Conservation (phyloP, 2,329 filamentous ascomycete genomes). For the Graphium sp. region DNA sequence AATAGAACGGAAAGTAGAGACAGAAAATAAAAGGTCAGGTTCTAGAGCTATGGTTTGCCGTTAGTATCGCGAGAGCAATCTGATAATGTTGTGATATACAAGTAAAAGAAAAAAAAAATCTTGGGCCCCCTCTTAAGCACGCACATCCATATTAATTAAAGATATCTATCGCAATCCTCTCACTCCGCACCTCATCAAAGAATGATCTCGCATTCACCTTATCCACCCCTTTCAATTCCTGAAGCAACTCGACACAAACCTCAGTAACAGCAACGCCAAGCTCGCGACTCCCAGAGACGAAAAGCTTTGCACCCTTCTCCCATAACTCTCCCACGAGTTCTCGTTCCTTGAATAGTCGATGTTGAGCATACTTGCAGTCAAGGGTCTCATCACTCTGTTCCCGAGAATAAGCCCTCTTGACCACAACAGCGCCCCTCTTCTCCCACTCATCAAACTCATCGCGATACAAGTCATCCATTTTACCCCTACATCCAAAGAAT, state of each 20-base stretch:
- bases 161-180: slow-evolving; percentile 43
- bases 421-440: slow-evolving; percentile 37
- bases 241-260: slow-evolving; percentile 16
- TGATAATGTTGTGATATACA: too few relatives aligned
- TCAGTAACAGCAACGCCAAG: slow-evolving; percentile 30
- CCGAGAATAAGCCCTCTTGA: slow-evolving; percentile 38
- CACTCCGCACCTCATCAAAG: slow-evolving; percentile 33
- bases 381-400: slow-evolving; percentile 19
- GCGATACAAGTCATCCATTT: slow-evolving; percentile 41
- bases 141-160: too few relatives aligned
- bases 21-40: too few relatives aligned
- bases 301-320: slow-evolving; percentile 33
- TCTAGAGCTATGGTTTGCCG: too few relatives aligned
- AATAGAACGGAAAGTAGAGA: too few relatives aligned
- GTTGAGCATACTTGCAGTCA: slow-evolving; percentile 30
- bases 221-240: slow-evolving; percentile 12
- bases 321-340: slow-evolving; percentile 20
- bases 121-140: too few relatives aligned
- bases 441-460: slow-evolving; percentile 44
- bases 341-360: slow-evolving; percentile 19
- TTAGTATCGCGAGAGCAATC: too few relatives aligned
- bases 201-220: slow-evolving; percentile 24
- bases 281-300: slow-evolving; percentile 45
- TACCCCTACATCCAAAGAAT: slow-evolving; percentile 44
- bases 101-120: too few relatives aligned